phyloP scores from a whole-genome alignment of 257 asterid species.

The Salvia rosmarinus region DNA sequence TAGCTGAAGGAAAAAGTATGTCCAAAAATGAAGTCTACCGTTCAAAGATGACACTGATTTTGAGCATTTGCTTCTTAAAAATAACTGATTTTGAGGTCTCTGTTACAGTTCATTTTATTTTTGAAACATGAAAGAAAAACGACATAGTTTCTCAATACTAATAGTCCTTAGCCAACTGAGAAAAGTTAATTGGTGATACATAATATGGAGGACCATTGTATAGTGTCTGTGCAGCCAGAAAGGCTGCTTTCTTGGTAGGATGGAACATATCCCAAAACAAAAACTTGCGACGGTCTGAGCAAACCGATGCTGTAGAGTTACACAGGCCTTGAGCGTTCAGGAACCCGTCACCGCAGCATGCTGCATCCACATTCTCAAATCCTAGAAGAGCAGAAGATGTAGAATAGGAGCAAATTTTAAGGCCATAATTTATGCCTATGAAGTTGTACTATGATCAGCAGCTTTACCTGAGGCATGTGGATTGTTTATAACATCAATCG shows the following conservation, averaged over 20 bases:
- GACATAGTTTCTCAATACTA: constrained; percentile 19
- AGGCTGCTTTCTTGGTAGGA: constrained; percentile 58
- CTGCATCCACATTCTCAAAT: constrained; percentile 52
- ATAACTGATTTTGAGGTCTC: neutral
- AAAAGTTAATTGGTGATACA: constrained; percentile 49
- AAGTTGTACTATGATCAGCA: constrained; percentile 25
- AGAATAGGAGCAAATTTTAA: constrained; percentile 11
- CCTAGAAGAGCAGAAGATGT: constrained; percentile 35
- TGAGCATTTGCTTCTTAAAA: too few species aligned
- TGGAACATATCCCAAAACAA: constrained; percentile 67
- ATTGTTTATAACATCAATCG: constrained; percentile 55
- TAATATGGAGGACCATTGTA: constrained; percentile 44
- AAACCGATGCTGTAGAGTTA: constrained; percentile 45
- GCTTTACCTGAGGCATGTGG: constrained; percentile 56
- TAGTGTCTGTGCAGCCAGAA: constrained; percentile 56
- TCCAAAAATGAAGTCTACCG: too few species aligned
- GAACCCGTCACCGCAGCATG: constrained; percentile 74
- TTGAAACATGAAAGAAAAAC: neutral
- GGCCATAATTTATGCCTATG: constrained; percentile 5
- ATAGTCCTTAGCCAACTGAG: constrained; percentile 43
- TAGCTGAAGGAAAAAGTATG: neutral
- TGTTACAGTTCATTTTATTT: constrained; percentile 14
- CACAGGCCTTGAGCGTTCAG: constrained; percentile 47
- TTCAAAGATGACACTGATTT: too few species aligned
- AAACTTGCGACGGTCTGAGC: constrained; percentile 48